phyloP scores from a whole-genome alignment of 352 stramenopile genomes.

The Pythium chondricola region DNA sequence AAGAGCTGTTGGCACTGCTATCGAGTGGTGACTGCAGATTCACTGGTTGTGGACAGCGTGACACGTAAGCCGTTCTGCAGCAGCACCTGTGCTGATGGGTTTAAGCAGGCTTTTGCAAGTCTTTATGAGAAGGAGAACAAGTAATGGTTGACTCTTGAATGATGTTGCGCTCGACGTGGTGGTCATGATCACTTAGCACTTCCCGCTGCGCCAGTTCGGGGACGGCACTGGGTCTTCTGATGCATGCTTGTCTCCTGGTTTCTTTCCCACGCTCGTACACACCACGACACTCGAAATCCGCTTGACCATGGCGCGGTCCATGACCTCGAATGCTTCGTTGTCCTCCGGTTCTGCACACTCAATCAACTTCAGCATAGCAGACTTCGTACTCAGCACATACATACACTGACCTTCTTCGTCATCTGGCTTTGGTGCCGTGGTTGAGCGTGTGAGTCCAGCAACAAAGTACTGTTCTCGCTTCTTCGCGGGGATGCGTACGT shows the following conservation, averaged over 20 bases:
- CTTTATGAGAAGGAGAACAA: slow-evolving; percentile 30
- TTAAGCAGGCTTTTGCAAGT: slow-evolving; percentile 44
- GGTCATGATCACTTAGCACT: no score
- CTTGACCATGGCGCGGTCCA: slow-evolving; percentile 76
- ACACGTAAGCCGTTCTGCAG: slow-evolving; percentile 56
- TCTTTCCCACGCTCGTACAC: slow-evolving; percentile 56
- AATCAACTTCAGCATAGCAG: background rate
- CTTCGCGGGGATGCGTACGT: slow-evolving; percentile 61
- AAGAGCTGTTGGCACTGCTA: slow-evolving; percentile 86
- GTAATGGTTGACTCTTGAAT: background rate
- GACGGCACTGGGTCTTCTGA: no score
- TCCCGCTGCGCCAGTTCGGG: no score
- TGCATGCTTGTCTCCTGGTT: no score
- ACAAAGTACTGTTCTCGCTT: slow-evolving; percentile 50
- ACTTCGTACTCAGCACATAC: background rate
- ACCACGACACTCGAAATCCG: slow-evolving; percentile 66
- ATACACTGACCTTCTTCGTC: slow-evolving; percentile 26
- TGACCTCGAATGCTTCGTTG: slow-evolving; percentile 58
- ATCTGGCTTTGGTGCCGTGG: background rate
- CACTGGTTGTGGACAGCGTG: slow-evolving; percentile 32
- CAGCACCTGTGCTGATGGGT: slow-evolving; percentile 28
- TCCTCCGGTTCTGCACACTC: slow-evolving; percentile 34
- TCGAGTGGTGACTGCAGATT: slow-evolving; percentile 32
- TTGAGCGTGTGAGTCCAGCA: slow-evolving; percentile 28
- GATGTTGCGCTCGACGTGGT: background rate